phyloP scores from a whole-genome alignment of 2,329 filamentous ascomycete species.

The Emericellopsis cladophorae region DNA sequence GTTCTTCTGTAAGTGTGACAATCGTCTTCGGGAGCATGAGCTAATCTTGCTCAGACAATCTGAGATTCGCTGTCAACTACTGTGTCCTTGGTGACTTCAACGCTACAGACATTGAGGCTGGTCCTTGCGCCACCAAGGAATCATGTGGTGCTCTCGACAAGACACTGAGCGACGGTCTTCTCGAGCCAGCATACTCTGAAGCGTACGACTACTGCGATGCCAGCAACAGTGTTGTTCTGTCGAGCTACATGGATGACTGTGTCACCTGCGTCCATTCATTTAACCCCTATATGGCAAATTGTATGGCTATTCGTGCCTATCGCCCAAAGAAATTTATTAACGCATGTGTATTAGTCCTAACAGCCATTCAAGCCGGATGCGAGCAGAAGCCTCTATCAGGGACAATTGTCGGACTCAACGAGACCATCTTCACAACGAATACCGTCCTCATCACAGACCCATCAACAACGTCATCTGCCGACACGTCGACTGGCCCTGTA shows the following conservation, averaged over 20 bases:
- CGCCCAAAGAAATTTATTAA: not conserved
- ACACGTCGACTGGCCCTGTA: slow-evolving; percentile 2
- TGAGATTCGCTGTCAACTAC: slow-evolving; percentile 37
- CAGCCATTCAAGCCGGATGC: slow-evolving; percentile 39
- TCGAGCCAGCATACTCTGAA: slow-evolving; percentile 17
- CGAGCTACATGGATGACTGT: slow-evolving; percentile 23
- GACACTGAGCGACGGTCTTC: slow-evolving; percentile 25
- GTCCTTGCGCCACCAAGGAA: slow-evolving; percentile 34
- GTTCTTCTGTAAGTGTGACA: slow-evolving; percentile 37
- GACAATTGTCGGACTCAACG: slow-evolving; percentile 24
- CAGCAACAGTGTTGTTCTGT: slow-evolving; percentile 20
- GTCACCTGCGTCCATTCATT: slow-evolving; percentile 30
- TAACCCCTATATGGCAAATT: slow-evolving; percentile 34
- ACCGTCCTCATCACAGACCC: slow-evolving; percentile 20
- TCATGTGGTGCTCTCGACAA: slow-evolving; percentile 33
- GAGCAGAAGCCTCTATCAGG: slow-evolving; percentile 28
- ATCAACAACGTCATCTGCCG: slow-evolving; percentile 5
- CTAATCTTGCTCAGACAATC: slow-evolving; percentile 28
- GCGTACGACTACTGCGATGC: slow-evolving; percentile 33
- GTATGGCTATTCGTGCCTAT: slow-evolving; percentile 17
- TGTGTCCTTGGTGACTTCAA: slow-evolving; percentile 41
- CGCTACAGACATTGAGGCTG: slow-evolving; percentile 25
- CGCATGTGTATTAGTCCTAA: slow-evolving; percentile 22
- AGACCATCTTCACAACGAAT: slow-evolving; percentile 28
- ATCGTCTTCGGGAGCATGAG: not conserved